phyloP scores from a whole-genome alignment of 345 rosid genomes.

The Chamaenerion angustifolium region DNA sequence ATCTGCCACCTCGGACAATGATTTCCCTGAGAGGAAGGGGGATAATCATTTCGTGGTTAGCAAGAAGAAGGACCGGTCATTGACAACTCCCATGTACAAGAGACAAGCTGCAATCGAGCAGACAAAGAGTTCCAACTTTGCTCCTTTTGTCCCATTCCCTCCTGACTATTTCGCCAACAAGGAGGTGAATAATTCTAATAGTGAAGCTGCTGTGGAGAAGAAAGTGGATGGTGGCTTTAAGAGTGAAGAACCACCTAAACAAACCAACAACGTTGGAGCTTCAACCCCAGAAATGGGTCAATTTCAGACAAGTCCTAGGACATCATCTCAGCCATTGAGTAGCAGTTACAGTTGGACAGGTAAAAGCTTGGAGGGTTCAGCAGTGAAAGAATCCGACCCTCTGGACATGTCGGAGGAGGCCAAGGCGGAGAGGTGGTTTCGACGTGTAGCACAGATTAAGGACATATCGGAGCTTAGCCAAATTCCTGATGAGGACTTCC shows the following conservation, averaged over 20 bases:
- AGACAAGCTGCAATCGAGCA: conserved; percentile 40
- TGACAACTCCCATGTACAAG: conserved; percentile 62
- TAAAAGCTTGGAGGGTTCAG: conserved; percentile 86
- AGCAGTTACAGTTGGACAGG: conserved; percentile 31
- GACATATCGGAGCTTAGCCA: conserved; percentile 96
- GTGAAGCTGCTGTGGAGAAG: conserved; percentile 12
- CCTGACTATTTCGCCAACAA: conserved; percentile 57
- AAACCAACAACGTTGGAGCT: conserved; percentile 6
- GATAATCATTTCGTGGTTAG: conserved; percentile 67
- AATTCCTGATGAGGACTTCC: conserved; percentile 96
- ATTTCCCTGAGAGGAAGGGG: conserved; percentile 57
- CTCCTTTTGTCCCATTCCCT: conserved; percentile 82
- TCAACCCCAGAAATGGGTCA: conserved; percentile 13
- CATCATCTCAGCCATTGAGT: not conserved
- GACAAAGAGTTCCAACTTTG: conserved; percentile 39
- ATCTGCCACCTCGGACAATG: conserved; percentile 30
- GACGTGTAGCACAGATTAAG: conserved; percentile 77
- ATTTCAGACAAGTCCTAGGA: conserved; percentile 3
- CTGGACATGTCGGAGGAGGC: conserved; percentile 99
- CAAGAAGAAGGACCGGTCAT: conserved; percentile 67
- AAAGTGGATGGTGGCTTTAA: conserved; percentile 1
- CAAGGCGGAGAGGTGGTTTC: conserved; percentile 95
- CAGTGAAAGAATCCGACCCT: conserved; percentile 68
- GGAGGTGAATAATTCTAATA: conserved; percentile 15
- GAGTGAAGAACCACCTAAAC: conserved; percentile 5